Conservation (phyloP, 2,329 filamentous ascomycete species). For the Diaporthe capsici region DNA sequence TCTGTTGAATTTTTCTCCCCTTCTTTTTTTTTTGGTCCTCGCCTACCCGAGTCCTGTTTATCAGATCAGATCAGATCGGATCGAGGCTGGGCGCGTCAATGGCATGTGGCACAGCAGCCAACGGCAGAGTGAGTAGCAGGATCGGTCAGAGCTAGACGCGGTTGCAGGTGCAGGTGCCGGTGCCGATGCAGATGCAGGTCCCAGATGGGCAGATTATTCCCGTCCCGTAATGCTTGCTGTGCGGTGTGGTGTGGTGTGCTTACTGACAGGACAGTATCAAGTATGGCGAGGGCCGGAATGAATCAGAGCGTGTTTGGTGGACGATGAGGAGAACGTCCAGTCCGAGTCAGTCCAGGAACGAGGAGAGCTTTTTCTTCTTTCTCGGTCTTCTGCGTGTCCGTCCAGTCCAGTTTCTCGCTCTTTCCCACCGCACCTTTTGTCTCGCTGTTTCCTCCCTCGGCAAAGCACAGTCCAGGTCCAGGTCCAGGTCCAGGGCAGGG, state of each 20-base stretch:
- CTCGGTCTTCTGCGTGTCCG: constrained; percentile 12
- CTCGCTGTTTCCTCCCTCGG: constrained; percentile 22
- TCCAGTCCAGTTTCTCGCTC: constrained; percentile 20
- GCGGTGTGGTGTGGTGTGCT: background rate
- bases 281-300: constrained; percentile 26
- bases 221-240: background rate
- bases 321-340: constrained; percentile 1
- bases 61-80: constrained; percentile 34
- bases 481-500: constrained; percentile 3
- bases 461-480: constrained; percentile 19
- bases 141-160: constrained; percentile 10
- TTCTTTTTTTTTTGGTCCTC: background rate
- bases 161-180: constrained; percentile 8
- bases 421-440: constrained; percentile 11
- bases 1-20: background rate
- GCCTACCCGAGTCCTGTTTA: background rate
- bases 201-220: constrained; percentile 25
- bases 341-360: constrained; percentile 36
- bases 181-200: constrained; percentile 22
- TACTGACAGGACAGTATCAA: background rate
- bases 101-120: constrained; percentile 36
- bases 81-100: constrained; percentile 34
- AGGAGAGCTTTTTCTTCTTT: background rate
- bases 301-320: constrained; percentile 35
- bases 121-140: constrained; percentile 13